These are phyloP conservation scores for Russula sp. DNA, from an alignment of 768 basidiomycete species.

Conservation along the genomic window DNA sequence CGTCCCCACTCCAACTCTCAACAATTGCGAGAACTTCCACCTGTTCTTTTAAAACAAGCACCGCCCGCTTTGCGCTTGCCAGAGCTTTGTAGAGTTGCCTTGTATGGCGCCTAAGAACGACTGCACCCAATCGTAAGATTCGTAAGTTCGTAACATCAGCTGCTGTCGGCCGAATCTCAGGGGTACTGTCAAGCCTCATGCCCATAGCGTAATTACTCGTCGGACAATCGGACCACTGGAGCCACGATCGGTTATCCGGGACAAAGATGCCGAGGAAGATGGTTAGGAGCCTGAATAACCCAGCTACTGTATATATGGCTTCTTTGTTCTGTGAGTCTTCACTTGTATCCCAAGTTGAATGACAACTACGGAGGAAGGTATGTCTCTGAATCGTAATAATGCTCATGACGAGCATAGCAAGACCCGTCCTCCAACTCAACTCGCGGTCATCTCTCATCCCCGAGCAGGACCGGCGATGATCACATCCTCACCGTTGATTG, in stretches of 20 bases:
- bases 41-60: neutral
- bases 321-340: no score
- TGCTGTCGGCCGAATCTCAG: conserved; percentile 1
- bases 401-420: neutral
- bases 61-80: neutral
- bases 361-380: neutral
- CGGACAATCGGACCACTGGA: neutral
- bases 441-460: neutral
- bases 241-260: neutral
- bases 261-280: neutral
- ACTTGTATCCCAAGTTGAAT: no score
- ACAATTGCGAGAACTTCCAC: neutral
- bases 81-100: neutral
- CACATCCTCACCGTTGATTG: conserved; percentile 21
- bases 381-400: neutral
- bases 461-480: neutral
- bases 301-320: no score
- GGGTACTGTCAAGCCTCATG: neutral
- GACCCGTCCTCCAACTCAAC: neutral
- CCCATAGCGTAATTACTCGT: neutral
- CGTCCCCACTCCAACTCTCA: neutral
- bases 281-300: no score
- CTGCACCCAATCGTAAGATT: neutral
- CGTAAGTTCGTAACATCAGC: neutral
- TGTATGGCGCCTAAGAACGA: neutral